Base-by-base conservation (phyloP, 2,329 filamentous ascomycete species). In the Colletotrichum tropicale region DNA sequence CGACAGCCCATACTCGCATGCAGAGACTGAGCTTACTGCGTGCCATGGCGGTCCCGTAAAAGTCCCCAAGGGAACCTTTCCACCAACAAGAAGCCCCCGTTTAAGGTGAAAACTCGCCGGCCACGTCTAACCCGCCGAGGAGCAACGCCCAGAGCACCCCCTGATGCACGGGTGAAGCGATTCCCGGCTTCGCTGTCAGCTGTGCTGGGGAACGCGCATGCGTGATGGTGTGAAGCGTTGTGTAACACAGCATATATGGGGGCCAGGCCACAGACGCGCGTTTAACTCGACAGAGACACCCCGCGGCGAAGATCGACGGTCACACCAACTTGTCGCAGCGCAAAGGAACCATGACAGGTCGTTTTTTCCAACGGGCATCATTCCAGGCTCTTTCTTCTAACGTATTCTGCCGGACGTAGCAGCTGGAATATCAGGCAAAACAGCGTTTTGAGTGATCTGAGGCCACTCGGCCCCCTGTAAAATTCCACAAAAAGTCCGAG, bases 61-160 rank as follows among this genome's bases (percentile, higher is more conserved):
- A 3, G 0, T n/a, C 5, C n/a, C n/a, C 10, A 48, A 52, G n/a
- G 0, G 0, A 1, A 21, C n/a, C n/a, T 21, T 52, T 52, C 6
- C n/a, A 52, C 43, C 43, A 52, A 52, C 43, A 52, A 52, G 43
- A 52, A 52, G 16, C n/a, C 43, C n/a, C n/a, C 43, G 43, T 52
- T 13, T 13, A 21, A 12, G 43, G 2, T 21, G n/a, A 7, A 13
- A 52, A 48, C 16, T 48, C 38, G 38, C 38, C 38, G 38, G 5
- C 38, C 18, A 48, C 18, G 9, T 48, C 18, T 48, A 48, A 52
- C n/a, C 43, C 43, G n/a, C n/a, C 43, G 43, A 21, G 43, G n/a
- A 21, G 12, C 43, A 52, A 52, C n/a, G 10, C 43, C 43, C 13
- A 48, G 43, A 21, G 38, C 38, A n/a, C 43, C 38, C 18, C 6